A percentile compares a stretch with the other conserved stretches of the same genome.
Conservation (phyloP, 192 early-diverging fungal species). For the Lobosporangium transversale region DNA sequence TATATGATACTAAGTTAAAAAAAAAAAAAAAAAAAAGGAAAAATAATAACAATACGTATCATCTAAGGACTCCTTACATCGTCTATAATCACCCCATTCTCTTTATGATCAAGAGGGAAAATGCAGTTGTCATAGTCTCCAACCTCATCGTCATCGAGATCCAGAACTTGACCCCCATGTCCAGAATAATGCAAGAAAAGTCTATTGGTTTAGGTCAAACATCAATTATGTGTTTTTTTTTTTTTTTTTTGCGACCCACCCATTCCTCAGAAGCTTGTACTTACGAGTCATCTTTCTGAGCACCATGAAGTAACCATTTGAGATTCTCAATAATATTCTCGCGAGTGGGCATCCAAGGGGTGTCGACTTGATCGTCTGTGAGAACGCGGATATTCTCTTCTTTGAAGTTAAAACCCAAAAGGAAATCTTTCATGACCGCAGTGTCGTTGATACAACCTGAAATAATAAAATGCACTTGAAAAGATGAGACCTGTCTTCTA, state of each 20-base stretch:
- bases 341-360: constrained; percentile 52
- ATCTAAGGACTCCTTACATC: constrained; percentile 28
- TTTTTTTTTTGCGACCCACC: background rate
- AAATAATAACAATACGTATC: background rate
- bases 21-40: constrained; percentile 3
- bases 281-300: constrained; percentile 61
- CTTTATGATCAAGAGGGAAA: constrained; percentile 41
- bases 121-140: constrained; percentile 54
- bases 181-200: constrained; percentile 56
- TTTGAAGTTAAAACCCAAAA: constrained; percentile 20
- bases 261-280: constrained; percentile 20
- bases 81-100: constrained; percentile 53
- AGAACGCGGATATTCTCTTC: constrained; percentile 54
- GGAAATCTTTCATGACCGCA: constrained; percentile 44
- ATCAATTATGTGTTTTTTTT: background rate
- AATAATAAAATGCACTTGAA: background rate
- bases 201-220: background rate
- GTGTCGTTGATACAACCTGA: constrained; percentile 55
- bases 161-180: constrained; percentile 49
- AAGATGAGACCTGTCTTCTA: too few species aligned
- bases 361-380: constrained; percentile 55
- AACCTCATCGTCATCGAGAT: constrained; percentile 53
- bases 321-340: constrained; percentile 61
- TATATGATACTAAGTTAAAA: background rate
- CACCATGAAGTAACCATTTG: constrained; percentile 61